Evolutionary conservation across 2,329 filamentous ascomycete species (phyloP).

Genomic region (Aureobasidium zeae): DNA sequence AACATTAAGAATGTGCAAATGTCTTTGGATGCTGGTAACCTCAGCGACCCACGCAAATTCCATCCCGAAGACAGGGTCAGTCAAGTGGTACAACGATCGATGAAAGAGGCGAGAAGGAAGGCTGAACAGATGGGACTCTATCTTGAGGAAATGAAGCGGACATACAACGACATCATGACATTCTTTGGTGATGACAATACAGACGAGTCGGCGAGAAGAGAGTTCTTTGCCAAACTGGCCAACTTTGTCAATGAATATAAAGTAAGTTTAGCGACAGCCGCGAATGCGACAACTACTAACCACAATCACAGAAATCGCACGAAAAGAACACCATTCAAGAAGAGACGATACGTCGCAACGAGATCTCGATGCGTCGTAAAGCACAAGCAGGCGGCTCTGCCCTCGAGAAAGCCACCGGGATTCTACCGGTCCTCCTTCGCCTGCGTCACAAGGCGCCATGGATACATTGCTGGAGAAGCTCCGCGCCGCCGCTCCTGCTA

Average conservation of each 20-base stretch:
- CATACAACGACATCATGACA: constrained; percentile 89
- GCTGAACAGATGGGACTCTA: constrained; percentile 93
- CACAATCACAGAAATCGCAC: constrained; percentile 58
- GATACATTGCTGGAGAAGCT: constrained; percentile 91
- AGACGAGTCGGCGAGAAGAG: constrained; percentile 85
- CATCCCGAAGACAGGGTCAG: constrained; percentile 93
- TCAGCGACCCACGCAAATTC: constrained; percentile 95
- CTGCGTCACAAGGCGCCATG: constrained; percentile 77
- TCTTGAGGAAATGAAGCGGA: constrained; percentile 81
- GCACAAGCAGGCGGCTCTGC: constrained; percentile 55
- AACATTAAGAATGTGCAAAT: constrained; percentile 91
- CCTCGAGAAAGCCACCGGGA: constrained; percentile 33
- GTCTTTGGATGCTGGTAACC: constrained; percentile 83
- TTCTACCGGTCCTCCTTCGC: constrained; percentile 36
- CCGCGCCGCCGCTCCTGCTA: constrained; percentile 82
- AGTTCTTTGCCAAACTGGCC: constrained; percentile 92
- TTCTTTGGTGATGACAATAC: constrained; percentile 91
- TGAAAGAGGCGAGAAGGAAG: constrained; percentile 95
- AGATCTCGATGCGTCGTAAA: constrained; percentile 88
- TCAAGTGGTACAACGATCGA: constrained; percentile 79
- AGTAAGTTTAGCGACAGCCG: constrained; percentile 38
- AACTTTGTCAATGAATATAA: constrained; percentile 90
- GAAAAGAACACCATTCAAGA: constrained; percentile 85
- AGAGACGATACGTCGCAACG: constrained; percentile 73
- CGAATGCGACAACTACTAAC: no score